A percentile compares a stretch with the other conserved stretches of the same genome.
These are phyloP conservation scores for Pigoraptor vietnamica DNA, from an alignment of 78 protist species.

Conservation along the genomic window DNA sequence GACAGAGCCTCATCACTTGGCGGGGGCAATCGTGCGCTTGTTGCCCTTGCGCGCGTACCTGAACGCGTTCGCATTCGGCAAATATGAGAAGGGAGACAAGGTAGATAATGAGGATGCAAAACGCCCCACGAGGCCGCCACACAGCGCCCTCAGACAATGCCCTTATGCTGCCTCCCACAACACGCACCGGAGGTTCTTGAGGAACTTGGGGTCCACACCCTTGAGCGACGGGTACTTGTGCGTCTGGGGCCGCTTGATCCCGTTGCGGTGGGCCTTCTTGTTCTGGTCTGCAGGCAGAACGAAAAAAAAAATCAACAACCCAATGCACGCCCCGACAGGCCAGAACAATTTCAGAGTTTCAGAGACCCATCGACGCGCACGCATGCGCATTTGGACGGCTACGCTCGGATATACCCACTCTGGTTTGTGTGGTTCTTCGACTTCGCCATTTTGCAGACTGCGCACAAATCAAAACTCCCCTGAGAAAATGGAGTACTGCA, in stretches of 20 bases:
- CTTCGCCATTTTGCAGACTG: conserved; percentile 1
- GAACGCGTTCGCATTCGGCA: not conserved
- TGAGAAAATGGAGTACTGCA: too few species aligned
- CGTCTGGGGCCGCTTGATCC: conserved; percentile 33
- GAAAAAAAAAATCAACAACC: not conserved
- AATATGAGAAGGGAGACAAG: not conserved
- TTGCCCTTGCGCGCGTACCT: not conserved
- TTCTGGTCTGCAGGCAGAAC: not conserved
- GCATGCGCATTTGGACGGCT: too few species aligned
- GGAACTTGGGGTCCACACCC: conserved; percentile 46
- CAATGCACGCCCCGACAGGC: too few species aligned
- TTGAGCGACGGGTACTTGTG: conserved; percentile 8
- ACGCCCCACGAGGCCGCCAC: too few species aligned
- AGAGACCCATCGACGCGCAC: not conserved
- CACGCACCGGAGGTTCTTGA: conserved; percentile 28
- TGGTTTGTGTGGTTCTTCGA: conserved; percentile 20
- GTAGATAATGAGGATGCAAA: too few species aligned
- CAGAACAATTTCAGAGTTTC: not conserved
- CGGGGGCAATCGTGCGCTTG: conserved; percentile 1
- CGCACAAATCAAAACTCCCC: too few species aligned
- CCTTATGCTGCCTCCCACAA: too few species aligned
- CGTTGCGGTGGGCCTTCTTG: conserved; percentile 41
- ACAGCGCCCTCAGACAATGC: too few species aligned
- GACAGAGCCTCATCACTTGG: not conserved
- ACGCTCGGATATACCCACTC: not conserved